These are phyloP conservation scores for Oenanthe sinensis DNA, from an alignment of 129 eudicot species.

Conservation along the genomic window DNA sequence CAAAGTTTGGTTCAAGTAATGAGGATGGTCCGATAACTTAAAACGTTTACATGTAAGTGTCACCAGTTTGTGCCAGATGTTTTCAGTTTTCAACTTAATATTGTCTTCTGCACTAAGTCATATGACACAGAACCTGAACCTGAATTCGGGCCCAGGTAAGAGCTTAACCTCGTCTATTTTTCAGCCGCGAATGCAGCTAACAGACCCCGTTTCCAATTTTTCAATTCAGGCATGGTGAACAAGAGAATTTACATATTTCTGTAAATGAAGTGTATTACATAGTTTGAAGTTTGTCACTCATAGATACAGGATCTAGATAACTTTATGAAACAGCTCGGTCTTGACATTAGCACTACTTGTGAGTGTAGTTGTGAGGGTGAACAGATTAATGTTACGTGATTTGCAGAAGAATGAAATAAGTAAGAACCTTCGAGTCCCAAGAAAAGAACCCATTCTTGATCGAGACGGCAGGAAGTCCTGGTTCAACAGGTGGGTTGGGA, in stretches of 20 bases:
- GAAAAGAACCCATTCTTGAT: conserved; percentile 13
- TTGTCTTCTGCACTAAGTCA: neutral
- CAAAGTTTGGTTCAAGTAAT: neutral
- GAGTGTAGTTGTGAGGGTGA: neutral
- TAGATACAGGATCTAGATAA: neutral
- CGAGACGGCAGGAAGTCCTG: conserved; percentile 28
- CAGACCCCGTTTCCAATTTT: neutral
- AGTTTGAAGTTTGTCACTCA: neutral
- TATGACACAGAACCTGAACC: neutral
- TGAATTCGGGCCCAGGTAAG: neutral
- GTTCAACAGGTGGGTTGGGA: conserved; percentile 50
- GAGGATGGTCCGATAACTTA: neutral
- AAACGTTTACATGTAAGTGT: neutral
- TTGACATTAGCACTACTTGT: neutral
- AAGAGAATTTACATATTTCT: neutral
- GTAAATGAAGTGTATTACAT: neutral
- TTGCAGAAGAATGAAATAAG: neutral
- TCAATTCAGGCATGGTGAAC: neutral
- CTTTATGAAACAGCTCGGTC: neutral
- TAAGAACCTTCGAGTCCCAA: conserved; percentile 6
- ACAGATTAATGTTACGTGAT: neutral
- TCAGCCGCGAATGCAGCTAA: neutral
- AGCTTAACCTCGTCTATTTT: neutral
- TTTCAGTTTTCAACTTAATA: neutral
- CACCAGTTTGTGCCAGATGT: neutral